These are phyloP conservation scores for Barbatosphaeria neglecta DNA, from an alignment of 495 filamentous ascomycete species.

Conservation along the genomic window DNA sequence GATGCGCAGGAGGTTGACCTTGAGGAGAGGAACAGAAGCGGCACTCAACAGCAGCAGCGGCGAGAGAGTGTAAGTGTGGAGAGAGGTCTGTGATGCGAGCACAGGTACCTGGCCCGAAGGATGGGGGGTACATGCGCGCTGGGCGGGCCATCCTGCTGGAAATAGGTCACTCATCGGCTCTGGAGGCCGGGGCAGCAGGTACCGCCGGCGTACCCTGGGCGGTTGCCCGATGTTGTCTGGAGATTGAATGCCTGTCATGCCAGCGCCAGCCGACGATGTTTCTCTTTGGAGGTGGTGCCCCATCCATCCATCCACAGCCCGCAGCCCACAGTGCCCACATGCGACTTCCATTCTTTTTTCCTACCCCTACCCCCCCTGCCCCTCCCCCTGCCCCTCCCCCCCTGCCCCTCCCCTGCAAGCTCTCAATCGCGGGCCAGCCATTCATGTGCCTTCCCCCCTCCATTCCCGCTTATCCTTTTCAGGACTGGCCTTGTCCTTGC, in stretches of 20 bases:
- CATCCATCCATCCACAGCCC: not conserved
- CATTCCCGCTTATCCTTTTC: too few species aligned
- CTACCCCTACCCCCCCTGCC: not conserved
- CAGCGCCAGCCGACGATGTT: not conserved
- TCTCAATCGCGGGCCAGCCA: too few species aligned
- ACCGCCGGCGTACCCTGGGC: not conserved
- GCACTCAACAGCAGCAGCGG: not conserved
- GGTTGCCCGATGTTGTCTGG: constrained; percentile 1
- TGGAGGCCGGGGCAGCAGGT: not conserved
- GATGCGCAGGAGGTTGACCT: not conserved
- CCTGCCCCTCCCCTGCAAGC: not conserved
- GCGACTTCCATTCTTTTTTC: not conserved
- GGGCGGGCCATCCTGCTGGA: not conserved
- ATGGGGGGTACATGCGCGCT: not conserved
- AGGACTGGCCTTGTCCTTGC: too few species aligned
- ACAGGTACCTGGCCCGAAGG: not conserved
- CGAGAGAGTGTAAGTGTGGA: not conserved
- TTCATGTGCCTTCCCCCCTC: too few species aligned
- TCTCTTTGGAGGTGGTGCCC: not conserved
- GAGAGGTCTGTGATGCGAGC: not conserved
- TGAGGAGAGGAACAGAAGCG: not conserved
- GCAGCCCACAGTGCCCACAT: not conserved
- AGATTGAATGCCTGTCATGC: not conserved
- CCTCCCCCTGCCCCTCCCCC: not conserved
- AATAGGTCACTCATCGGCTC: not conserved